A percentile compares a stretch with the other conserved stretches of the same genome.
Evolutionary conservation across 495 filamentous ascomycete species (phyloP).

Genomic region (Ascobolus immersus): DNA sequence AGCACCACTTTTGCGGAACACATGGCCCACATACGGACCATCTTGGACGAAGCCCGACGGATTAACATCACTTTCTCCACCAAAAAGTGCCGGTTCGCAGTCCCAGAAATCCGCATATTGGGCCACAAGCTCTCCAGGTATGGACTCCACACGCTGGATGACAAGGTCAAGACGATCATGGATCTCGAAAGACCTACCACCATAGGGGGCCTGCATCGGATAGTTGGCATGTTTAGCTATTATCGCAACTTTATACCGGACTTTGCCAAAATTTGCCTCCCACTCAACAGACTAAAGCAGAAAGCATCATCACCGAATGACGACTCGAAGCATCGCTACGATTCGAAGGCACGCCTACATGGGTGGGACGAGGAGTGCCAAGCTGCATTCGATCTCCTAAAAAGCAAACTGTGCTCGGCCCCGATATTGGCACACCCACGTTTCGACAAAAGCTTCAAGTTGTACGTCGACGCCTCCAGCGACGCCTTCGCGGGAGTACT

Average conservation of each 20-base stretch:
- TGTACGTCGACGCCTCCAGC: not conserved
- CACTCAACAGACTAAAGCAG: not conserved
- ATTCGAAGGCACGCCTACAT: not conserved
- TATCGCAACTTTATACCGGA: conserved; percentile 1
- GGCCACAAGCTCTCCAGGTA: not conserved
- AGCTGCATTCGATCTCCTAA: not conserved
- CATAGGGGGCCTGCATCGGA: not conserved
- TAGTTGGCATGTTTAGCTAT: conserved; percentile 4
- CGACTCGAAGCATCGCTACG: not conserved
- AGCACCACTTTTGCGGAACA: not conserved
- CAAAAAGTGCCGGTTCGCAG: not conserved
- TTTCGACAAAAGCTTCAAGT: not conserved
- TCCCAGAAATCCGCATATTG: not conserved
- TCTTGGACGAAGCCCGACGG: not conserved
- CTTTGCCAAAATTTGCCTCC: conserved; percentile 1
- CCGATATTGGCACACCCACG: conserved; percentile 1
- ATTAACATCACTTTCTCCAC: not conserved
- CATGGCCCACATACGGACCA: not conserved
- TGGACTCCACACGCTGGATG: conserved; percentile 1
- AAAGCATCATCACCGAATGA: not conserved
- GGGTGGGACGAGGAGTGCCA: not conserved
- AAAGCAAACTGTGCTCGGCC: not conserved
- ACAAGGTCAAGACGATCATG: conserved; percentile 2
- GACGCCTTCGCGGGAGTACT: not conserved
- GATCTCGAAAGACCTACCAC: not conserved